These are phyloP conservation scores for Colletotrichum theobromicola DNA, from an alignment of 2,329 filamentous ascomycete species.

Conservation along the genomic window DNA sequence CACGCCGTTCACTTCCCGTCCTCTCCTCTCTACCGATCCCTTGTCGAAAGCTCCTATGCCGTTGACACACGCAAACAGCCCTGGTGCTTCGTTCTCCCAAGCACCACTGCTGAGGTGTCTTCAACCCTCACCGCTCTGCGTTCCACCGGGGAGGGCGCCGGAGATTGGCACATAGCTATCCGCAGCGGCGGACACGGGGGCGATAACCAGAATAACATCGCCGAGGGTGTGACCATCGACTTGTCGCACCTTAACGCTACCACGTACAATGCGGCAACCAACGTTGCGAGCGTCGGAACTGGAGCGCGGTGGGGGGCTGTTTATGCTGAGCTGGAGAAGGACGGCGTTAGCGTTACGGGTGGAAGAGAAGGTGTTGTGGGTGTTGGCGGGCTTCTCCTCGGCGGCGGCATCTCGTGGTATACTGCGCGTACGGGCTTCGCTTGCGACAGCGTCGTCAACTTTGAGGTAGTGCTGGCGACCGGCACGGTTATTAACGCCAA, in stretches of 20 bases:
- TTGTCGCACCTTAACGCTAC: slow-evolving; percentile 32
- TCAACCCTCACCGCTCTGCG: neutral
- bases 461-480: slow-evolving; percentile 46
- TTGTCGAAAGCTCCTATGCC: neutral
- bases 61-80: neutral
- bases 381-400: slow-evolving; percentile 32
- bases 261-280: neutral
- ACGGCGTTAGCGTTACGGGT: slow-evolving; percentile 9
- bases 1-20: neutral
- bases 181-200: slow-evolving; percentile 54
- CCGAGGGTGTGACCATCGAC: slow-evolving; percentile 49
- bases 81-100: neutral
- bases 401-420: slow-evolving; percentile 28
- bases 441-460: slow-evolving; percentile 44
- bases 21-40: neutral
- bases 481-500: slow-evolving; percentile 46
- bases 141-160: neutral
- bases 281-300: neutral
- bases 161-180: neutral
- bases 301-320: neutral
- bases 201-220: slow-evolving; percentile 45
- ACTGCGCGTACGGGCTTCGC: slow-evolving; percentile 37
- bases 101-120: neutral
- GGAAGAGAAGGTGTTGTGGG: slow-evolving; percentile 35
- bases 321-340: neutral